Evolutionary conservation across 2,329 filamentous ascomycete genomes (phyloP).

Genomic region (Fusarium nurragi): DNA sequence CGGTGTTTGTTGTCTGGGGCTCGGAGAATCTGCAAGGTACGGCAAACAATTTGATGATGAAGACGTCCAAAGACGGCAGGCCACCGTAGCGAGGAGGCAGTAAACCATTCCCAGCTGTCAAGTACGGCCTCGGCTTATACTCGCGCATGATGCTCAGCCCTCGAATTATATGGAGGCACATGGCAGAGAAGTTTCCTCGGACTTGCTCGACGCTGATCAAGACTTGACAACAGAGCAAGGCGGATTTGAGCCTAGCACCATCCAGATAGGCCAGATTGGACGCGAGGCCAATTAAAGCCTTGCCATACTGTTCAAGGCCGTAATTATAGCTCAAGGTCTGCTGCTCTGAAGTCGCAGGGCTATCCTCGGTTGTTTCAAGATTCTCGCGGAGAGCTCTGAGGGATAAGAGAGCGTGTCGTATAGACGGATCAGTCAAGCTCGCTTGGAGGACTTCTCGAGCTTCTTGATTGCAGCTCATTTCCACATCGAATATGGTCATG

Average conservation of each 20-base stretch:
- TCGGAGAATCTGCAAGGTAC: constrained; percentile 55
- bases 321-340: constrained; percentile 47
- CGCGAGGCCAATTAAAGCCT: constrained; percentile 53
- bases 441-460: constrained; percentile 53
- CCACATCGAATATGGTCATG: constrained; percentile 54
- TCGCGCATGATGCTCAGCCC: constrained; percentile 57
- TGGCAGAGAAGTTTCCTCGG: constrained; percentile 51
- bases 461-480: constrained; percentile 51
- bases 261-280: constrained; percentile 50
- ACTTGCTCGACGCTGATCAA: constrained; percentile 60
- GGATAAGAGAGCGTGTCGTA: constrained; percentile 53
- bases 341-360: constrained; percentile 39
- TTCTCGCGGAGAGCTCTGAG: constrained; percentile 53
- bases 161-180: constrained; percentile 55
- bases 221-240: constrained; percentile 57
- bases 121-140: constrained; percentile 50
- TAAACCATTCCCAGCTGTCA: constrained; percentile 43
- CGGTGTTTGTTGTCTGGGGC: constrained; percentile 21
- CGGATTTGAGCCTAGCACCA: constrained; percentile 48
- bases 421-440: constrained; percentile 47
- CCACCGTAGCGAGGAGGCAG: constrained; percentile 46
- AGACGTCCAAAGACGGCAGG: constrained; percentile 54
- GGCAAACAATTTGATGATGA: constrained; percentile 55
- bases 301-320: constrained; percentile 55
- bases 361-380: constrained; percentile 49